These are phyloP conservation scores for Globisporangium carolinianum DNA, from an alignment of 352 stramenopile genomes.

Conservation along the genomic window DNA sequence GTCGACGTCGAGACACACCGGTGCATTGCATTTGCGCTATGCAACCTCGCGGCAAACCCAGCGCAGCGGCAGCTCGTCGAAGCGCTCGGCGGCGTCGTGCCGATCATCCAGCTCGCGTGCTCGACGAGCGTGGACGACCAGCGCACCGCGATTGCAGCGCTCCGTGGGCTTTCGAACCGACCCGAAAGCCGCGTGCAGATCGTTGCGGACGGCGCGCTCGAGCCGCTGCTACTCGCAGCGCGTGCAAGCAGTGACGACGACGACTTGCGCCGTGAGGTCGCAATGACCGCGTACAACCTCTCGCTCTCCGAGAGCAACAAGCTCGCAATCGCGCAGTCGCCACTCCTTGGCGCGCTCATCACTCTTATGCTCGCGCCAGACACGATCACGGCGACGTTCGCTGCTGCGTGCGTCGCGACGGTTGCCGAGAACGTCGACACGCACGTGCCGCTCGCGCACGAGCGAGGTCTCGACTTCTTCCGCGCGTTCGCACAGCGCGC, in stretches of 20 bases:
- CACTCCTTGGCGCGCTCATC: conserved; percentile 75
- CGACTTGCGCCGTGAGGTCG: conserved; percentile 82
- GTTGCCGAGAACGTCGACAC: conserved; percentile 90
- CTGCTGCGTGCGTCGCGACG: conserved; percentile 86
- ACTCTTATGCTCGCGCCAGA: conserved; percentile 82
- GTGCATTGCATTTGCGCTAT: conserved; percentile 95
- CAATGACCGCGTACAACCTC: conserved; percentile 88
- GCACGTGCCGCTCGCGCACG: conserved; percentile 71
- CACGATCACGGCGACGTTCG: conserved; percentile 53
- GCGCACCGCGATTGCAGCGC: conserved; percentile 86
- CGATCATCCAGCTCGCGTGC: conserved; percentile 93
- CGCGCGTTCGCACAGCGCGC: conserved; percentile 45
- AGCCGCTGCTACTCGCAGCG: conserved; percentile 82
- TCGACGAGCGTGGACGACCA: conserved; percentile 87
- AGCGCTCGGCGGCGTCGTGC: conserved; percentile 86
- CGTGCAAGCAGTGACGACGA: conserved; percentile 43
- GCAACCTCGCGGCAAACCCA: conserved; percentile 91
- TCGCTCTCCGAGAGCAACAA: conserved; percentile 95
- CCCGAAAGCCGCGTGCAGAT: conserved; percentile 83
- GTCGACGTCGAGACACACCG: conserved; percentile 93
- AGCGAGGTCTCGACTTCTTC: conserved; percentile 77
- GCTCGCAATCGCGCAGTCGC: conserved; percentile 82
- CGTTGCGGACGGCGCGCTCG: conserved; percentile 85
- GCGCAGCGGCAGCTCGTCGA: conserved; percentile 88
- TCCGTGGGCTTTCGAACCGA: conserved; percentile 85